Percentiles rank a stretch among this genome's conserved stretches.
These are phyloP conservation scores for Bipolaris gigantea DNA, from an alignment of 2,329 filamentous ascomycete genomes.

Conservation along the genomic window DNA sequence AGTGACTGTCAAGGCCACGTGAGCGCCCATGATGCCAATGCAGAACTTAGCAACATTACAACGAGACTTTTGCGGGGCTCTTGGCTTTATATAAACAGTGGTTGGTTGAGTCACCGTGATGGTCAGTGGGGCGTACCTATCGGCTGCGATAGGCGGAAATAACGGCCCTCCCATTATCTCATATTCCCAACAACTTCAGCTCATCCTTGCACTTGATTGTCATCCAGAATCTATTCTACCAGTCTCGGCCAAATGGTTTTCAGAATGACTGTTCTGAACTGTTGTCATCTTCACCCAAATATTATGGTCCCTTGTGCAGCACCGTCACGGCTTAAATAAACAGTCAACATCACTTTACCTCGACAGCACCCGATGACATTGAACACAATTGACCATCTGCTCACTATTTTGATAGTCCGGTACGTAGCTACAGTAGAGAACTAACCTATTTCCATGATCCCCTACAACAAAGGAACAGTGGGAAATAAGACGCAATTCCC, in stretches of 20 bases:
- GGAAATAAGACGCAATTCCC: not conserved
- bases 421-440: not conserved
- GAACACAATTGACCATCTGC: no score
- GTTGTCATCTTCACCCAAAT: not conserved
- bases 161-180: not conserved
- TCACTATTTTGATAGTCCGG: not conserved
- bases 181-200: not conserved
- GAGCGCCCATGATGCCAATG: not conserved
- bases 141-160: conserved; percentile 1
- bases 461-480: not conserved
- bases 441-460: not conserved
- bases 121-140: conserved; percentile 14
- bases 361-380: not conserved
- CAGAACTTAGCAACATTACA: not conserved
- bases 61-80: not conserved
- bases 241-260: not conserved
- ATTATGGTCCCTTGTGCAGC: not conserved
- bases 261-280: not conserved
- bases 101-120: conserved; percentile 16
- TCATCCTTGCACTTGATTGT: not conserved
- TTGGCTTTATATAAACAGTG: conserved; percentile 5
- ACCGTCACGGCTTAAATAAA: no score
- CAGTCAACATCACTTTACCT: not conserved
- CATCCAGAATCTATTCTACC: no score
- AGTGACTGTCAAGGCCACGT: conserved; percentile 5